Base-by-base conservation (phyloP, 2,329 filamentous ascomycete genomes). In the Trichoderma oligosporum region DNA sequence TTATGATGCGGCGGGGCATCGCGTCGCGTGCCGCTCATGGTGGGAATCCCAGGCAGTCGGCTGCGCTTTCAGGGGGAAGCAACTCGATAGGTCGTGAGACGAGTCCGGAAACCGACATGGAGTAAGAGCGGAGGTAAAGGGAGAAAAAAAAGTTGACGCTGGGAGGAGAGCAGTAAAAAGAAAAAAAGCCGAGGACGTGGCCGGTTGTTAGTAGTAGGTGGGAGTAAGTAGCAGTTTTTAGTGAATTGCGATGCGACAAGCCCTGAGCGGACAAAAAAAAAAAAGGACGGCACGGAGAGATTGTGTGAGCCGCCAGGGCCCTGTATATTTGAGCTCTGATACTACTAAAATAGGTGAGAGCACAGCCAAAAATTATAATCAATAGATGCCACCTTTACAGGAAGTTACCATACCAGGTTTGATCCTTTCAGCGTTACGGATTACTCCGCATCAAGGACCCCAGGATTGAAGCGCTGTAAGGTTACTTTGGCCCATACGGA, bases 1-100 rank as follows among this genome's bases (percentile, higher is more conserved):
- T 46, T 35, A 9, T 52, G 56, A 49, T 65, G 64, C 59, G 63
- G 68, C 65, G 66, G 70, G 65, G 67, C 66, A 66, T 70, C 66
- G 62, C 62, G 64, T 65, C 65, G 67, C 65, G 63, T 60, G 64
- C 64, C 65, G 67, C 64, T 65, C 71, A 73, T 73, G 65, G 59
- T 63, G 62, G 62, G 59, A 60, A 44, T 58, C 57, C 58, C 59
- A 58, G 29, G 39, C 42, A 55, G 22, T 31, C 56, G 41, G 54
- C 60, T 33, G 49, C 51, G 57, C 51, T 44, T 42, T 48, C 46
- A 39, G 44, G 51, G 24, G 44, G 42, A 44, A 58, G 44, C 53
- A 46, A 22, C 35, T 61, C 61, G 38, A 56, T 46, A 42, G 42
- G 38, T 52, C 52, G 58, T 44, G 52, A 39, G 58, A 46, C 57